Evolutionary conservation across 257 asterid species (phyloP), one percentile per base, ranked within the genome.

Genomic region (Catharanthus roseus): DNA sequence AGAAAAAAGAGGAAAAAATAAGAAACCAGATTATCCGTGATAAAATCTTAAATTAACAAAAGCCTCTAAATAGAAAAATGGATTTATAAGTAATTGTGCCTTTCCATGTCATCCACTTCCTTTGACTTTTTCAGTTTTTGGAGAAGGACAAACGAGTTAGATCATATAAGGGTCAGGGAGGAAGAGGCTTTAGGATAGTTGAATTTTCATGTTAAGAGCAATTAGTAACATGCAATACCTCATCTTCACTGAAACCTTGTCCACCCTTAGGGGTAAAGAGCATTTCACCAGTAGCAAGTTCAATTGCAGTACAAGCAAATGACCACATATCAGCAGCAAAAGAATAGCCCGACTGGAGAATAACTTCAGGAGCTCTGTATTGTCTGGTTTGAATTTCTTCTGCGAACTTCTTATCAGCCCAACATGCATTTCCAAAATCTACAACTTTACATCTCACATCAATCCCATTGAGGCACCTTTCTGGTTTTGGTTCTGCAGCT

Each of bases 281-380:
- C 97, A 91, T 91, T 84, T 95, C 97, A 54, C 99, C 99, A n/a
- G 97, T 88, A 41, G 97, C 96, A 56, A 95, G 97, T 85, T 95
- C 99, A 81, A 95, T 83, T 8, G 96, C 96, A 68, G 86, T 92
- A 80, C 99, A 95, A 65, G 93, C 99, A 78, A 95, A 88, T 28
- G 99, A 95, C 99, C 99, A 95, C 85, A 91, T 91, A 78, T 95
- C 99, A 78, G 93, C 85, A 72, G 97, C 77, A 74, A 80, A 86
- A 45, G 99, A 91, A 84, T 95, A 95, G 55, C 97, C 97, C 38
- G 92, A 87, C 54, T 86, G 86, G 77, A 95, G 86, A 67, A 95
- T 84, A 60, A 91, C 97, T 81, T 95, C 99, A 65, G 99, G 99
- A 75, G 97, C 96, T 87, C 99, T 86, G 75, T 95, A 95, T 70